phyloP scores from a whole-genome alignment of 129 eudicot genomes.

The Artemisia argyi region DNA sequence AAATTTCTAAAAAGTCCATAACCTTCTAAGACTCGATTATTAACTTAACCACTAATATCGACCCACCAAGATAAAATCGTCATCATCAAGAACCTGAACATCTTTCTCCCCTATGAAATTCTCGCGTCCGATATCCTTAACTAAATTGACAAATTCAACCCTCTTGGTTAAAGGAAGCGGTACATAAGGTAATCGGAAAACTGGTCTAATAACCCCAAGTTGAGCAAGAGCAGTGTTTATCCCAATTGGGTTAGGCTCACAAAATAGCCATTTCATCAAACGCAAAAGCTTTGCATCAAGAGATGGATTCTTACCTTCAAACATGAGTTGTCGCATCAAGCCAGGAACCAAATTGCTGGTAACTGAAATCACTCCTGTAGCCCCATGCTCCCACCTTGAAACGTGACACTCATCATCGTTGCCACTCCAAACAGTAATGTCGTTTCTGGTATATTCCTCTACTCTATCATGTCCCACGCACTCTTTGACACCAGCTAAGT shows the following conservation, averaged over 20 bases:
- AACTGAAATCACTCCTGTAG: constrained; percentile 72
- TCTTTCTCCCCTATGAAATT: constrained; percentile 66
- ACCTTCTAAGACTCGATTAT: constrained; percentile 19
- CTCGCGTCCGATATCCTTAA: constrained; percentile 65
- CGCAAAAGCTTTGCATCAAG: constrained; percentile 57
- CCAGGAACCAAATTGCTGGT: constrained; percentile 77
- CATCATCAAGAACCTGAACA: constrained; percentile 76
- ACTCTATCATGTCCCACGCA: constrained; percentile 64
- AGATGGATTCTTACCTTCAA: constrained; percentile 61
- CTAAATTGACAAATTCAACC: constrained; percentile 61
- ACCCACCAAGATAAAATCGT: constrained; percentile 63
- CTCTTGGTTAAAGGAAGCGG: constrained; percentile 66
- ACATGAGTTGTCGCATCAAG: constrained; percentile 70
- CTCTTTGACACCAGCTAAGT: constrained; percentile 69
- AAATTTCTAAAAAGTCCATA: background rate
- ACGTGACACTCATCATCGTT: constrained; percentile 83
- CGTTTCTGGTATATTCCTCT: constrained; percentile 39
- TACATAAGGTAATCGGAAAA: constrained; percentile 75
- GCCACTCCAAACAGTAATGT: constrained; percentile 74
- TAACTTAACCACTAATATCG: constrained; percentile 53
- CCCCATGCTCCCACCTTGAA: constrained; percentile 74
- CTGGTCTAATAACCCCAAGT: constrained; percentile 77
- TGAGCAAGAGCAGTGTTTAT: constrained; percentile 81
- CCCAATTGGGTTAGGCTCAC: constrained; percentile 83
- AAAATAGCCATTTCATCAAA: constrained; percentile 67